A percentile compares a stretch with the other conserved stretches of the same genome.
Evolutionary conservation across 2,329 filamentous ascomycete species (phyloP).

Genomic region (Lasiodiplodia theobromae): DNA sequence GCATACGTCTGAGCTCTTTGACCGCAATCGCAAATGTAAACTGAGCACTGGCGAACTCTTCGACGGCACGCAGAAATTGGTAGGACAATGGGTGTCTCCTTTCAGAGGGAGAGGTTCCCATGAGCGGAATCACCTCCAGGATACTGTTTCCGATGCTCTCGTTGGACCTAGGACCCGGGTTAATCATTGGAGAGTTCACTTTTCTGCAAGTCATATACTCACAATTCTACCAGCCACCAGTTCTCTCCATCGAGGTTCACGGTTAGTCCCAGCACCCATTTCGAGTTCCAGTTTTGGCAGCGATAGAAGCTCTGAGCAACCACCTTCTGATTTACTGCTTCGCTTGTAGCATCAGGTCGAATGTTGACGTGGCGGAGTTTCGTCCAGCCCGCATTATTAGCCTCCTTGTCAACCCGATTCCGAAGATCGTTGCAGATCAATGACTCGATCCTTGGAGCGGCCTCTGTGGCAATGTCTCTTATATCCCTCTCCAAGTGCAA

Average conservation of each 20-base stretch:
- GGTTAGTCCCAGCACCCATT: conserved; percentile 74
- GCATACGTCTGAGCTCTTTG: conserved; percentile 19
- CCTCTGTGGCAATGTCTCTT: conserved; percentile 67
- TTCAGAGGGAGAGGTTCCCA: conserved; percentile 33
- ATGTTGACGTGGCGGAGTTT: conserved; percentile 52
- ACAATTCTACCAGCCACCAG: conserved; percentile 48
- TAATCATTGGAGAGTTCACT: conserved; percentile 31
- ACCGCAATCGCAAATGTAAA: conserved; percentile 37
- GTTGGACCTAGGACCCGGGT: conserved; percentile 40
- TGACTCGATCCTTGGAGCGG: conserved; percentile 64
- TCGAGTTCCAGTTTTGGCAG: conserved; percentile 72
- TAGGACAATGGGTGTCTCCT: conserved; percentile 38
- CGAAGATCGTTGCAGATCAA: conserved; percentile 68
- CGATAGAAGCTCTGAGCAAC: conserved; percentile 73
- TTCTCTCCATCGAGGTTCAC: conserved; percentile 44
- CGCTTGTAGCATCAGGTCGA: conserved; percentile 45
- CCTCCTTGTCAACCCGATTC: conserved; percentile 67
- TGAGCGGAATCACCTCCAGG: conserved; percentile 3
- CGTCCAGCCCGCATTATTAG: conserved; percentile 71
- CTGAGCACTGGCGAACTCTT: conserved; percentile 48
- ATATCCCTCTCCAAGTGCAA: conserved; percentile 67
- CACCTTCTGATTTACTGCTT: conserved; percentile 58
- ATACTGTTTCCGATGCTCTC: conserved; percentile 34
- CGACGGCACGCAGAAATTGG: conserved; percentile 43
- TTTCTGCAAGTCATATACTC: not conserved